Evolutionary conservation across 441 rosid species (phyloP), one percentile per base, ranked within the genome.

Genomic region (Adansonia rubrostipa): DNA sequence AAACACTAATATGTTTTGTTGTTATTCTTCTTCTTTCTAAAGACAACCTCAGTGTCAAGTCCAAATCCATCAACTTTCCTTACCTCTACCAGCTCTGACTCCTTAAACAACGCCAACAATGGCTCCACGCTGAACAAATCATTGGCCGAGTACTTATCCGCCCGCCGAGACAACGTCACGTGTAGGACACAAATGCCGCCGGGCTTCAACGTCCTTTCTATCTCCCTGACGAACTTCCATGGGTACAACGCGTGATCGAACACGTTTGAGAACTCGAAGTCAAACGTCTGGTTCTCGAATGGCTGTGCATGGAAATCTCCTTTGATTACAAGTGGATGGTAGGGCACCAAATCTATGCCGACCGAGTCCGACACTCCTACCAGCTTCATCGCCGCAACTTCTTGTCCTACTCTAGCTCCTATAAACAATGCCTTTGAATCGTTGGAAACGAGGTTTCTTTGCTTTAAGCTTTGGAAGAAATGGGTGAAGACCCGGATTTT

Each of bases 221-320:
- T 90, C 93, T 94, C 98, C 58, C 76, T 85, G 15, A 89, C 97
- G 63, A 94, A 94, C 85, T 82, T 87, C 5, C 81, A 83, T 82
- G 96, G 97, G 73, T 83, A 91, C 56, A 92, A 89, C 77, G 98
- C 98, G 79, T 92, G 97, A 77, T 92, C 98, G 42, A 94, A 94
- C 88, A 91, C 96, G 89, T 94, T 94, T 0, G 98, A 94, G 88
- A 94, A 94, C 77, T 94, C 98, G 24, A 94, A 92, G 73, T 92
- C 94, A 64, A 91, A 94, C n/a, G 87, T 87, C 63, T 79, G 90
- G 71, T 91, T 85, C 24, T 74, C 84, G 78, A 94, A 94, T 56
- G 96, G 97, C 87, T 92, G 97, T 2, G 67, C 78, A 73, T 94
- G 98, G 76, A 94, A 91, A 85, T 91, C 98, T 6, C 98, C 98